Conservation (phyloP, 805 yeast species). For the Hanseniaspora occidentalis region DNA sequence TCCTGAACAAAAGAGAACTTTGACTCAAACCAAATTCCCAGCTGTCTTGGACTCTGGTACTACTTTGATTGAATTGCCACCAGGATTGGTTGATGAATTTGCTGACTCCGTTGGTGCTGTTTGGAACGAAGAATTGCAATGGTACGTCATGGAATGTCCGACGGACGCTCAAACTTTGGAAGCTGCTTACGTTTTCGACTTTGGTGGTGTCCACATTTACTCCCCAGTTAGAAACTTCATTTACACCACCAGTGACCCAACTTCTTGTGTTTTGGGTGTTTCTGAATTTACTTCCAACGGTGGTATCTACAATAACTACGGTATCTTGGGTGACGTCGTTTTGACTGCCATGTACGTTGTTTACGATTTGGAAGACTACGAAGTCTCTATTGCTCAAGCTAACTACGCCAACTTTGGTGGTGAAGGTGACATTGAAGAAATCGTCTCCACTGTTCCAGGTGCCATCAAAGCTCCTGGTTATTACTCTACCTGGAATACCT, state of each 20-base stretch:
- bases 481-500: conserved; percentile 24
- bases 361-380: conserved; percentile 33
- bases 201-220: conserved; percentile 45
- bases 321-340: conserved; percentile 38
- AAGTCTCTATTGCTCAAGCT: conserved; percentile 32
- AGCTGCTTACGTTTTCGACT: conserved; percentile 17
- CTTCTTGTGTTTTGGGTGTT: conserved; percentile 36
- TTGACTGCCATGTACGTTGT: conserved; percentile 38
- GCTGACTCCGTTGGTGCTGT: conserved; percentile 28
- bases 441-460: conserved; percentile 33
- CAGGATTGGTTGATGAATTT: conserved; percentile 21
- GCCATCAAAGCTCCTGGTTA: conserved; percentile 33
- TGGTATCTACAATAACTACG: background rate
- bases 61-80: conserved; percentile 34
- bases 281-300: conserved; percentile 9
- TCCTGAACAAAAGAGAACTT: conserved; percentile 15
- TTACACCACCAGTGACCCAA: conserved; percentile 5
- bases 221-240: conserved; percentile 33
- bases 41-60: conserved; percentile 37
- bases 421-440: conserved; percentile 32
- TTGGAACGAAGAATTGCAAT: conserved; percentile 27
- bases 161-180: conserved; percentile 14
- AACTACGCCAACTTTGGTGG: conserved; percentile 10
- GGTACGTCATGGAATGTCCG: conserved; percentile 33
- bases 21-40: conserved; percentile 19